Conservation (phyloP, 306 rosid genomes). For the Ceratonia siliqua region DNA sequence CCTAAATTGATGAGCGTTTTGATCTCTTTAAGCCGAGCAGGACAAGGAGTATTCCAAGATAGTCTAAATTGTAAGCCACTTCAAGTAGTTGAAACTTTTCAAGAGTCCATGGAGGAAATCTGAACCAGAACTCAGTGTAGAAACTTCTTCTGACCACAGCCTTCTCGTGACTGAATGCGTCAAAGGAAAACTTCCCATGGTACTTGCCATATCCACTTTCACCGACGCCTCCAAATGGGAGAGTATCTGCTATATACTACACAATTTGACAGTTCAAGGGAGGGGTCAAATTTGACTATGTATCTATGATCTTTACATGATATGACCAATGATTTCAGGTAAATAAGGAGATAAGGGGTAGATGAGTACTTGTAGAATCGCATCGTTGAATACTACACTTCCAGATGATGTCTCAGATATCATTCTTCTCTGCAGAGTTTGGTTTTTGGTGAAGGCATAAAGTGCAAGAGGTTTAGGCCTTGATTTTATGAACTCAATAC, state of each 20-base stretch:
- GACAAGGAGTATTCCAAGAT: conserved; percentile 51
- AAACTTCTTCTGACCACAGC: conserved; percentile 57
- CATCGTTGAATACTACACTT: conserved; percentile 58
- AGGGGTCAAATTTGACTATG: not conserved
- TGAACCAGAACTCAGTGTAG: conserved; percentile 68
- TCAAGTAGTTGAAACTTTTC: conserved; percentile 60
- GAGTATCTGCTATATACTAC: conserved; percentile 62
- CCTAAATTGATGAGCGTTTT: conserved; percentile 10
- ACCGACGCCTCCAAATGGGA: conserved; percentile 89
- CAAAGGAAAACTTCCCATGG: conserved; percentile 85
- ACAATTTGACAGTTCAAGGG: not conserved
- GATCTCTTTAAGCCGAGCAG: conserved; percentile 55
- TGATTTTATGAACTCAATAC: conserved; percentile 61
- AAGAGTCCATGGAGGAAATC: conserved; percentile 77
- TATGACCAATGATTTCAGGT: too few relatives aligned
- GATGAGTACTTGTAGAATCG: conserved; percentile 55
- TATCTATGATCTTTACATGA: too few relatives aligned
- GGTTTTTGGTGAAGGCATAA: conserved; percentile 64
- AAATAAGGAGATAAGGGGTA: not conserved
- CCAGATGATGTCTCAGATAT: conserved; percentile 78
- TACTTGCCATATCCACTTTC: conserved; percentile 73
- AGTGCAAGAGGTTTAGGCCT: conserved; percentile 71
- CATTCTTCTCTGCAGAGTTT: conserved; percentile 53
- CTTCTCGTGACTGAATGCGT: conserved; percentile 64
- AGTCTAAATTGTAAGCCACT: conserved; percentile 50